Percentiles rank a stretch among this genome's conserved stretches.
Evolutionary conservation across 768 basidiomycete species (phyloP).

Genomic region (Suillus sp.): DNA sequence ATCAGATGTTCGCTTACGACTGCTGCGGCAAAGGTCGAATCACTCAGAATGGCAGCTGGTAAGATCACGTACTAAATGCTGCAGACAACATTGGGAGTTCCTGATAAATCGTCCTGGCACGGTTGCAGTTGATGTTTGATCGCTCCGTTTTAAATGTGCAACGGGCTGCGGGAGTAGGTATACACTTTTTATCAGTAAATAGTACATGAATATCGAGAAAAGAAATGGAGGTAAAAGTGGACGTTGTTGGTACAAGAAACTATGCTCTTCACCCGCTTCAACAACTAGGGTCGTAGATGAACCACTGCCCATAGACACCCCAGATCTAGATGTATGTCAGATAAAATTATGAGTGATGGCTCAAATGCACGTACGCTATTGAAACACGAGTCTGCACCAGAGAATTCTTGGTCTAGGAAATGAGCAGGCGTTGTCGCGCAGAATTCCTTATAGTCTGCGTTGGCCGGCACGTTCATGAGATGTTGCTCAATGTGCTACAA

Average conservation of each 20-base stretch:
- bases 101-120: neutral
- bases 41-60: neutral
- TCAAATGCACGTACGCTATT: neutral
- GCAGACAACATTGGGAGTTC: neutral
- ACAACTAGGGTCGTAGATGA: slow-evolving; percentile 8
- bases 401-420: slow-evolving; percentile 26
- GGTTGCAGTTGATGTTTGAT: neutral
- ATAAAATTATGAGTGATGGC: neutral
- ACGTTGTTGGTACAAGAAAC: no score
- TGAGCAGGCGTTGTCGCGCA: slow-evolving; percentile 36
- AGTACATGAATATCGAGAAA: neutral
- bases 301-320: slow-evolving; percentile 20
- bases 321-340: neutral
- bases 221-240: neutral
- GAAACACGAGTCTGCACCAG: slow-evolving; percentile 17
- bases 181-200: neutral
- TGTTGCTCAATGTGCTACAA: slow-evolving; percentile 29
- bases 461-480: slow-evolving; percentile 26
- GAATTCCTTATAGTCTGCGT: slow-evolving; percentile 33
- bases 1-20: neutral
- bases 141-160: neutral
- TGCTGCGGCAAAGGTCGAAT: neutral
- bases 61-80: neutral
- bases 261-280: neutral
- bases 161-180: neutral